These are phyloP conservation scores for Chaetoceros muelleri DNA, from an alignment of 108 stramenopile genomes.

Conservation along the genomic window DNA sequence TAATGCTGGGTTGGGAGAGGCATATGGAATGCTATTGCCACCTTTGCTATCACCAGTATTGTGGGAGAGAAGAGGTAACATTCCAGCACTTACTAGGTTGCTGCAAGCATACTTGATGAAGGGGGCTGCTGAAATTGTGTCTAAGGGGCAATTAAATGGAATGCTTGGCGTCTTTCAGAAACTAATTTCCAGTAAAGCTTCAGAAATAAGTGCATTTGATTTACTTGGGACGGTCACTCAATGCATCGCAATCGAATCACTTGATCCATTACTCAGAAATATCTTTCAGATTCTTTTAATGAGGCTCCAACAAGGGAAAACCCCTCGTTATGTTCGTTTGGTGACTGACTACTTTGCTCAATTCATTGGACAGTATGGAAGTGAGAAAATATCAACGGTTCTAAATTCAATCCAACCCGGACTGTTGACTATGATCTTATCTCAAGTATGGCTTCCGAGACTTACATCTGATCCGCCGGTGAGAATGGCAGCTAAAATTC, in stretches of 20 bases:
- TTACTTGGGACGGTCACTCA: slow-evolving; percentile 52
- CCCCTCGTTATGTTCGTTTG: slow-evolving; percentile 30
- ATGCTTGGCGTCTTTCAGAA: slow-evolving; percentile 84
- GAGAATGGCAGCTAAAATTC: slow-evolving; percentile 55
- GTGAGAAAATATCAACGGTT: slow-evolving; percentile 28
- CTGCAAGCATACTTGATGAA: slow-evolving; percentile 80
- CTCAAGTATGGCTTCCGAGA: slow-evolving; percentile 61
- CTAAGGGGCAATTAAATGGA: slow-evolving; percentile 21
- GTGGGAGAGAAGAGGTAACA: slow-evolving; percentile 91
- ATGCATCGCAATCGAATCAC: slow-evolving; percentile 38
- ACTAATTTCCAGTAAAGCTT: slow-evolving; percentile 63
- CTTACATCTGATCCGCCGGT: slow-evolving; percentile 31
- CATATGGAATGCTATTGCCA: slow-evolving; percentile 74
- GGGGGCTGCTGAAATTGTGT: slow-evolving; percentile 54
- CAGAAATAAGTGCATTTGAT: slow-evolving; percentile 66
- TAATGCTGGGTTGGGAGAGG: slow-evolving; percentile 56
- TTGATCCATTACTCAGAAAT: slow-evolving; percentile 38
- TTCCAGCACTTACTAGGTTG: slow-evolving; percentile 88
- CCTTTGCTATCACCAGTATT: slow-evolving; percentile 75
- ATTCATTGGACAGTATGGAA: slow-evolving; percentile 59
- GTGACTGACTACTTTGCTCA: slow-evolving; percentile 57
- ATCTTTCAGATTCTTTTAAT: slow-evolving; percentile 61
- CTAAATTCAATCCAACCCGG: slow-evolving; percentile 53
- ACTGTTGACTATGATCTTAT: slow-evolving; percentile 39
- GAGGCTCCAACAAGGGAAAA: slow-evolving; percentile 51